Evolutionary conservation across 208 protist genomes (phyloP).

Genomic region (Strigomonas galati): DNA sequence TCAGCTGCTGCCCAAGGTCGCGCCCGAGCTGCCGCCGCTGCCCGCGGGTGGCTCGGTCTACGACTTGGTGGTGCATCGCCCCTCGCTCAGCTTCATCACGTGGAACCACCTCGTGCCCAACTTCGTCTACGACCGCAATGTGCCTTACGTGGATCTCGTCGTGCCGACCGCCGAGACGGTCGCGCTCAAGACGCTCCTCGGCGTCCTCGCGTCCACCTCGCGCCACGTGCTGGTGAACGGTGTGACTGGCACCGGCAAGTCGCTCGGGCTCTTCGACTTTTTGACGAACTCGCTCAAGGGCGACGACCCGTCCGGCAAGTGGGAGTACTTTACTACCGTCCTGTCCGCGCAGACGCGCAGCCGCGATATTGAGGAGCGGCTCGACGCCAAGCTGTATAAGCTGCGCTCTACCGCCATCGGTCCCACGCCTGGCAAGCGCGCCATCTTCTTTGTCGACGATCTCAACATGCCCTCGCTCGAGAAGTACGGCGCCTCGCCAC

Average conservation of each 20-base stretch:
- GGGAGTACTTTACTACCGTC: conserved; percentile 88
- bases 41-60: conserved; percentile 73
- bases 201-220: conserved; percentile 65
- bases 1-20: conserved; percentile 50
- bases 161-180: conserved; percentile 95
- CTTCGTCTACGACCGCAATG: conserved; percentile 82
- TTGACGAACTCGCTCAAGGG: conserved; percentile 52
- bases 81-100: conserved; percentile 83
- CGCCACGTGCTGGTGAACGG: conserved; percentile 91
- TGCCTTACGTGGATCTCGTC: conserved; percentile 94
- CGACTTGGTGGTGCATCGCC: conserved; percentile 91
- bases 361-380: conserved; percentile 90
- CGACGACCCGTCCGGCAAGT: conserved; percentile 73
- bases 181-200: conserved; percentile 76
- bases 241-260: conserved; percentile 96
- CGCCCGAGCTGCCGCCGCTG: conserved; percentile 43
- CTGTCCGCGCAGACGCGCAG: conserved; percentile 93
- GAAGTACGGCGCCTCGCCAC: conserved; percentile 93
- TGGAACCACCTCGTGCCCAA: conserved; percentile 90
- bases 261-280: conserved; percentile 72
- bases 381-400: conserved; percentile 94
- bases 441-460: conserved; percentile 95
- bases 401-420: conserved; percentile 85
- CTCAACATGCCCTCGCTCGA: conserved; percentile 96
- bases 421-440: conserved; percentile 84